Percentiles rank a stretch among this genome's conserved stretches.
phyloP scores from a whole-genome alignment of 139 green algal species.

The Chlorella sorokiniana region DNA sequence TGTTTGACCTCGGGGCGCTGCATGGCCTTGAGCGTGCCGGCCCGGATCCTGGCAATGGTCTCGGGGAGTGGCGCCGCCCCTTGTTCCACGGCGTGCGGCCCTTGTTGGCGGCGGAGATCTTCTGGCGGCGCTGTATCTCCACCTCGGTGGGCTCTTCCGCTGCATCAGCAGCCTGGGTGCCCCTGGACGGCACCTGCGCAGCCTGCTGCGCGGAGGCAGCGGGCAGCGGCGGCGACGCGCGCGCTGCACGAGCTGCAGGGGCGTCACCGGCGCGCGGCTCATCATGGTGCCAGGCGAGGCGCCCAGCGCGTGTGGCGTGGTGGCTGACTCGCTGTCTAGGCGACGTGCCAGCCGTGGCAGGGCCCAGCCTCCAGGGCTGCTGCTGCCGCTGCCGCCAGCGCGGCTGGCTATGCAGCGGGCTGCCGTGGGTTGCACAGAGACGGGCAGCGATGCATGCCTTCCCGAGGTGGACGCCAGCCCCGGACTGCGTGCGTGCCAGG shows the following conservation, averaged over 20 bases:
- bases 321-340: too few relatives aligned
- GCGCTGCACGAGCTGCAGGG: too few relatives aligned
- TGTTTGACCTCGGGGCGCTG: constrained; percentile 43
- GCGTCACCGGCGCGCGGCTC: too few relatives aligned
- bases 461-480: constrained; percentile 2
- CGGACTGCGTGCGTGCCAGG: background rate
- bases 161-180: background rate
- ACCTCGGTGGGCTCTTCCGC: constrained; percentile 23
- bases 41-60: constrained; percentile 45
- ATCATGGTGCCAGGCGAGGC: too few relatives aligned
- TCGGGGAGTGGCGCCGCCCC: constrained; percentile 53
- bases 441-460: background rate
- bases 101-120: constrained; percentile 64
- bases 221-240: too few relatives aligned
- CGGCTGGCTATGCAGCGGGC: background rate
- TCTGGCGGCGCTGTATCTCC: constrained; percentile 49
- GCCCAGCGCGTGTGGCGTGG: too few relatives aligned
- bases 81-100: constrained; percentile 71
- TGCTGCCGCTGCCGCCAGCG: background rate
- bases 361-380: background rate
- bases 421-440: background rate
- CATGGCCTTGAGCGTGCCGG: constrained; percentile 49
- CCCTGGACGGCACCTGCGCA: background rate
- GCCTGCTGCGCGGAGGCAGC: background rate
- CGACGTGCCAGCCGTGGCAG: too few relatives aligned